Base-by-base conservation (phyloP, 1,284 basidiomycete genomes). In the Cutaneotrichosporon sp. region DNA sequence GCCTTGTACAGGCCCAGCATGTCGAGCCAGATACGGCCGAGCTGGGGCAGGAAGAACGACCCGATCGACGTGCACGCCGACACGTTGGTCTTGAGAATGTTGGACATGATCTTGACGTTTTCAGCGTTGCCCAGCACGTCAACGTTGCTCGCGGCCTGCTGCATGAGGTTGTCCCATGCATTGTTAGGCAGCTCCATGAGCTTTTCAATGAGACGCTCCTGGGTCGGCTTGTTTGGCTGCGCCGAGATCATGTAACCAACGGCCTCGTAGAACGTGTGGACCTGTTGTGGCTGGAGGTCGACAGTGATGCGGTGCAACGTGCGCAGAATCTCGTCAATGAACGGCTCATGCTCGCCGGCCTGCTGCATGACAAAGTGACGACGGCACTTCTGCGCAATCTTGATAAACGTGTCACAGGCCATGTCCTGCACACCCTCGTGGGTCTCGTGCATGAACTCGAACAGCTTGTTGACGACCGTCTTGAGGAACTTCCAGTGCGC, bases 401-500 rank as follows among this genome's bases (percentile, higher is more conserved):
- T 99, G 80, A 98, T 97, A 77, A 98, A 99, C 0, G 96, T 99
- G 75, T 99, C 96, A 75, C 96, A 99, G 45, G 96, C 96, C 96
- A 99, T 99, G 76, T 99, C 96, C 76, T 99, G 96, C 12, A 99
- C 96, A 80, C 91, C 93, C 79, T 99, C 96, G 70, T 99, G 96
- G 0, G 91, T 97, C 78, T 98, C 96, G 77, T 99, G 96, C 93
- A 98, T 98, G 74, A 99, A 99, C 75, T 99, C 96, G 75, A 99
- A 99, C 17, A 98, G 80, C 77, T 99, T 99, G 80, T 98, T 98
- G 61, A 98, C 96, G 46, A 99, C 96, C 4, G 96, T 98, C 81
- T 99, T 99, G 72, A 99, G 79, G 83, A 99, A 99, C 78, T 97
- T 98, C 96, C 96, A 99, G 74, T 99, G 96, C 20, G 96, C 96